A percentile compares a stretch with the other conserved stretches of the same genome.
phyloP scores from a whole-genome alignment of 2,329 filamentous ascomycete genomes.

The Paecilomyces formosus region DNA sequence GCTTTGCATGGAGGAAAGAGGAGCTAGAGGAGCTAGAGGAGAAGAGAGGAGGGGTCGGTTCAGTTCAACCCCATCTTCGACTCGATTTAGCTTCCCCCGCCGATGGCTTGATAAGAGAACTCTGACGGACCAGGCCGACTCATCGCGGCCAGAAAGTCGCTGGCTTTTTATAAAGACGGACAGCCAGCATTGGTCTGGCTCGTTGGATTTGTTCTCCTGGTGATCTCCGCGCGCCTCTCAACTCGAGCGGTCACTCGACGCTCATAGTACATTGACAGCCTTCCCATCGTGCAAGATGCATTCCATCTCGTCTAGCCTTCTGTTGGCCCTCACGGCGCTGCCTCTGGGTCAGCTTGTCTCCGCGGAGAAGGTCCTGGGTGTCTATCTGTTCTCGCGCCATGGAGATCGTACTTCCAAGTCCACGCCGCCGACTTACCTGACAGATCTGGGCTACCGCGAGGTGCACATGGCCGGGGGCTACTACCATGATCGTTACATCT shows the following conservation, averaged over 20 bases:
- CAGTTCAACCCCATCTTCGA: not conserved
- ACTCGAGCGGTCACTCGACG: not conserved
- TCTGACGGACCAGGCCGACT: not conserved
- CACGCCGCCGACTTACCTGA: slow-evolving; percentile 63
- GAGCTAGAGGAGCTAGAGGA: not conserved
- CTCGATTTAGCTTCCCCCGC: not conserved
- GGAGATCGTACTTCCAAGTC: slow-evolving; percentile 80
- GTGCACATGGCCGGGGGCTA: slow-evolving; percentile 65
- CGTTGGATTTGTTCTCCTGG: not conserved
- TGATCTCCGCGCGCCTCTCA: not conserved
- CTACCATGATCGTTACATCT: slow-evolving; percentile 71
- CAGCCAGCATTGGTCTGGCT: not conserved
- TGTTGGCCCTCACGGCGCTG: slow-evolving; percentile 19
- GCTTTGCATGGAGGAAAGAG: not conserved
- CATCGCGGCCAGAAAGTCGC: not conserved
- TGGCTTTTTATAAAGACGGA: not conserved
- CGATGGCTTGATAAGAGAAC: not conserved
- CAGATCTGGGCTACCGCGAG: slow-evolving; percentile 70
- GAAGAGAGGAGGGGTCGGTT: not conserved
- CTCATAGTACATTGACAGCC: not conserved
- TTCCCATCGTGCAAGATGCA: slow-evolving; percentile 17
- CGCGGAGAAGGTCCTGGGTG: slow-evolving; percentile 66
- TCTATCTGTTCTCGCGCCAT: slow-evolving; percentile 83
- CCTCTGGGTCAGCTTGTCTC: slow-evolving; percentile 13
- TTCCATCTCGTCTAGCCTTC: slow-evolving; percentile 8